phyloP scores from a whole-genome alignment of 306 rosid genomes.

The Coriaria nepalensis region DNA sequence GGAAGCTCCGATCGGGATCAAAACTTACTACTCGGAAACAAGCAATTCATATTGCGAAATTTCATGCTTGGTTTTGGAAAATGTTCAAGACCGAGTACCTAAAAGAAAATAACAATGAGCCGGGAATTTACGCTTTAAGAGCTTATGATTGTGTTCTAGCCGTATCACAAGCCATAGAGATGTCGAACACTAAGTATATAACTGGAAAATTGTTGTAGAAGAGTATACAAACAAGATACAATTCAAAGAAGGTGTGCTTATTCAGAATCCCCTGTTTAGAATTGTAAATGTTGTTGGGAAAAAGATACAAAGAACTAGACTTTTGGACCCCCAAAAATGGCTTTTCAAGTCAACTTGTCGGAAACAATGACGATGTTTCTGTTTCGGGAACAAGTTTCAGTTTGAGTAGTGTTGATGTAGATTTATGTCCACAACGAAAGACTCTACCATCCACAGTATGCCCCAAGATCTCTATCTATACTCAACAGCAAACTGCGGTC shows the following conservation, averaged over 20 bases:
- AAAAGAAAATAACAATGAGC: slow-evolving; percentile 30
- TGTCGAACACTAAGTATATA: slow-evolving; percentile 6
- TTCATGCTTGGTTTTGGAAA: slow-evolving; percentile 23
- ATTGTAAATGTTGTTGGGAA: slow-evolving; percentile 39
- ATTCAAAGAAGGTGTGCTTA: slow-evolving; percentile 28
- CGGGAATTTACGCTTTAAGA: slow-evolving; percentile 41
- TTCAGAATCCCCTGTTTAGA: slow-evolving; percentile 20
- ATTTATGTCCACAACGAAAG: no score
- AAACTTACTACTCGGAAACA: slow-evolving; percentile 26
- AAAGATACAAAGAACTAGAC: slow-evolving; percentile 33
- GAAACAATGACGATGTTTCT: not conserved
- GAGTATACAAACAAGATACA: slow-evolving; percentile 26
- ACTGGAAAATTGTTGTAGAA: slow-evolving; percentile 9
- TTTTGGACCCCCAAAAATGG: slow-evolving; percentile 35
- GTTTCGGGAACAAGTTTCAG: slow-evolving; percentile 12
- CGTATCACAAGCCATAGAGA: slow-evolving; percentile 31
- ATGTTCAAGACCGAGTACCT: slow-evolving; percentile 21
- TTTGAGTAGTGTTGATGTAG: no score
- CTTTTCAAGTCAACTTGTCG: slow-evolving; percentile 14
- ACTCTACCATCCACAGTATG: no score
- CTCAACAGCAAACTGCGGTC: no score
- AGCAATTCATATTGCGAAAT: slow-evolving; percentile 22
- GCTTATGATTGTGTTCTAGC: slow-evolving; percentile 47
- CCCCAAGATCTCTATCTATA: no score
- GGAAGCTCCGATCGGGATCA: slow-evolving; percentile 63